A percentile compares a stretch with the other conserved stretches of the same genome.
phyloP scores from a whole-genome alignment of 768 basidiomycete genomes.

The Xanthoconium stramineum region DNA sequence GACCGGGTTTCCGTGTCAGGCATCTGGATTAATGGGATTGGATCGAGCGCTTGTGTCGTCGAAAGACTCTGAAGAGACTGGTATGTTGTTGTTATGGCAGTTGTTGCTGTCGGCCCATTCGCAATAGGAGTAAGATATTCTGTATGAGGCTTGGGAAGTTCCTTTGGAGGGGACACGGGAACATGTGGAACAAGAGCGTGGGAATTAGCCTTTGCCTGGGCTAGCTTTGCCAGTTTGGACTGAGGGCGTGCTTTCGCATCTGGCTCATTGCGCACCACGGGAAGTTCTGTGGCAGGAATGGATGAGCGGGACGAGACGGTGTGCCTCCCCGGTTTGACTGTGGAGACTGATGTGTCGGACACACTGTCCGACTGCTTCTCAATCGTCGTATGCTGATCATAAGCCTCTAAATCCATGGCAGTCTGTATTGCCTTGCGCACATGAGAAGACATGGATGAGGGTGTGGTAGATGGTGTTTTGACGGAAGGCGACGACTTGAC shows the following conservation, averaged over 20 bases:
- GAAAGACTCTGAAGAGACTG: slow-evolving; percentile 66
- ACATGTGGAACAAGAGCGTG: slow-evolving; percentile 23
- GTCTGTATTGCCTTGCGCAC: slow-evolving; percentile 64
- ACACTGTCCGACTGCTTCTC: slow-evolving; percentile 9
- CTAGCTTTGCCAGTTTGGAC: slow-evolving; percentile 76
- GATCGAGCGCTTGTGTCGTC: slow-evolving; percentile 25
- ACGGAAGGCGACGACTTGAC: slow-evolving; percentile 26
- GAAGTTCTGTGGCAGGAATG: slow-evolving; percentile 10
- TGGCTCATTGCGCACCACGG: slow-evolving; percentile 14
- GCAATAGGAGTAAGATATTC: slow-evolving; percentile 76
- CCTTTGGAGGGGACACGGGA: slow-evolving; percentile 30
- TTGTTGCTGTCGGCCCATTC: slow-evolving; percentile 80
- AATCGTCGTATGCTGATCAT: slow-evolving; percentile 34
- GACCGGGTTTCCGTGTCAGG: slow-evolving; percentile 40
- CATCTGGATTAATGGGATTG: slow-evolving; percentile 26
- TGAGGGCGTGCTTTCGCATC: slow-evolving; percentile 37
- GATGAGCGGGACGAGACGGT: slow-evolving; percentile 22
- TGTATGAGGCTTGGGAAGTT: slow-evolving; percentile 50
- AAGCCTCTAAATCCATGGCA: slow-evolving; percentile 61
- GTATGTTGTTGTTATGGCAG: slow-evolving; percentile 80
- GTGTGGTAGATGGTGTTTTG: slow-evolving; percentile 28
- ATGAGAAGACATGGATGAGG: slow-evolving; percentile 55
- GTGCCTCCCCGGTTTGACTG: slow-evolving; percentile 19
- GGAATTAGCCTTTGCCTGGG: slow-evolving; percentile 49
- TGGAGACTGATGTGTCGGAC: slow-evolving; percentile 23